Percentiles rank a stretch among this genome's conserved stretches.
Conservation (phyloP, 495 filamentous ascomycete species). For the Copromyces sp. region DNA sequence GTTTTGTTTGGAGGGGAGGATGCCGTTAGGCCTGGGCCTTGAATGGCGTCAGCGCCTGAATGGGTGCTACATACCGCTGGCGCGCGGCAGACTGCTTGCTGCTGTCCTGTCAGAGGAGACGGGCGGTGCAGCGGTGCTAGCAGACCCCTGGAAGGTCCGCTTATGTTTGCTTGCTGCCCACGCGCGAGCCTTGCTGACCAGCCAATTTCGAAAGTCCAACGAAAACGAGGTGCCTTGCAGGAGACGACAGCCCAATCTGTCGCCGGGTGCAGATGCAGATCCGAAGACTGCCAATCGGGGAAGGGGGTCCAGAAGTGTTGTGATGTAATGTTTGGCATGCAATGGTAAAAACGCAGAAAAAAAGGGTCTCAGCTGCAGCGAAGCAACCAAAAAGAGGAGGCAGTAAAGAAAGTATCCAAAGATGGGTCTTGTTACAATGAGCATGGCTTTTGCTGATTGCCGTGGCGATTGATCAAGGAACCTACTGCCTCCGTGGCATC, state of each 20-base stretch:
- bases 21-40: not conserved
- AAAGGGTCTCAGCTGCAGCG: conserved; percentile 2
- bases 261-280: not conserved
- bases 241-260: not conserved
- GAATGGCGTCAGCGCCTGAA: not conserved
- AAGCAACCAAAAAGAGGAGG: not conserved
- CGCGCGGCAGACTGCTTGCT: not conserved
- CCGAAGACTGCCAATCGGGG: not conserved
- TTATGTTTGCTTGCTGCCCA: not conserved
- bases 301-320: not conserved
- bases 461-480: not conserved
- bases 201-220: not conserved
- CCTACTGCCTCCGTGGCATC: not conserved
- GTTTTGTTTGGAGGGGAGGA: not conserved
- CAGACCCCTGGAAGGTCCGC: not conserved
- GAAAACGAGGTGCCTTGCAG: not conserved
- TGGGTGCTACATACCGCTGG: not conserved
- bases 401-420: not conserved
- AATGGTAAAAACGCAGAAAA: not conserved
- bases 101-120: not conserved
- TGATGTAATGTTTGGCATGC: not conserved
- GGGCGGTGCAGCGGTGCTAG: not conserved
- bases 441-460: not conserved
- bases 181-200: not conserved
- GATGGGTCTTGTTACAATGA: not conserved